These are phyloP conservation scores for Phymatotrichopsis omnivora DNA, from an alignment of 2,329 filamentous ascomycete species.

Conservation along the genomic window DNA sequence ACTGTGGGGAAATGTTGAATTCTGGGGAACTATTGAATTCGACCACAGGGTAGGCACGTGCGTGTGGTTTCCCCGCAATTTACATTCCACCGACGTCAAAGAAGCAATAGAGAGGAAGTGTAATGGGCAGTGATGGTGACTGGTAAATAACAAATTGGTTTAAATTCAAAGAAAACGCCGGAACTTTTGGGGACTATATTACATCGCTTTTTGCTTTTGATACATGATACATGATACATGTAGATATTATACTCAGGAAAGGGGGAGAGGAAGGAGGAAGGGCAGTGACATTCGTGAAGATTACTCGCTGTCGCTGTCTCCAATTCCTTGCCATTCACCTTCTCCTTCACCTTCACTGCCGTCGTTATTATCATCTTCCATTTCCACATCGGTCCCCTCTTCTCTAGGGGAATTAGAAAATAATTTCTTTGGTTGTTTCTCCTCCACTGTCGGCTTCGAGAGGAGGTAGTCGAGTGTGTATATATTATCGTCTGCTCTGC, in stretches of 20 bases:
- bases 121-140: background rate
- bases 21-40: no score
- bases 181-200: background rate
- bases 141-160: background rate
- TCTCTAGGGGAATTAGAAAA: conserved; percentile 6
- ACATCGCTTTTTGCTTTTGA: background rate
- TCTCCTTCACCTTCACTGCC: no score
- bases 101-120: background rate
- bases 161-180: background rate
- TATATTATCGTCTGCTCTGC: conserved; percentile 66
- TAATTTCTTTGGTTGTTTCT: conserved; percentile 3
- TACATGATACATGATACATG: no score
- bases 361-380: conserved; percentile 11
- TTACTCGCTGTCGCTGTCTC: conserved; percentile 11
- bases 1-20: no score
- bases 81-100: no score
- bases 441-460: conserved; percentile 33
- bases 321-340: conserved; percentile 23
- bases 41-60: no score
- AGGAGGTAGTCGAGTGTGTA: conserved; percentile 81
- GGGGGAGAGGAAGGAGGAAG: background rate
- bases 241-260: no score
- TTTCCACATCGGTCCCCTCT: conserved; percentile 21
- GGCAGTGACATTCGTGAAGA: background rate
- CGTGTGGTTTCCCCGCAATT: no score